Conservation (phyloP, 2,329 filamentous ascomycete genomes). For the Setomelanomma holmii region DNA sequence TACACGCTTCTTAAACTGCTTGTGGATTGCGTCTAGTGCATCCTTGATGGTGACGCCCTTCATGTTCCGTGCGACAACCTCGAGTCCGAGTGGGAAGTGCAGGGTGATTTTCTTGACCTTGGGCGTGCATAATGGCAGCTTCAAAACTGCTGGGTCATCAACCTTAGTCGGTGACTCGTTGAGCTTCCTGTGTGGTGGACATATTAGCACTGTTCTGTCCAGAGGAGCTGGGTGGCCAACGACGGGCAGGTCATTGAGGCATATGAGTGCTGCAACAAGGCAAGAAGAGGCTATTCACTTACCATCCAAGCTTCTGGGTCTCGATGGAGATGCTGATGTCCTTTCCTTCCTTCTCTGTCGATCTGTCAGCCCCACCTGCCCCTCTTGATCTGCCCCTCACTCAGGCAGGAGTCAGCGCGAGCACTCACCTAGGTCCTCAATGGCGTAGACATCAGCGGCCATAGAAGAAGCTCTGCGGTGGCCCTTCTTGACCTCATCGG, state of each 20-base stretch:
- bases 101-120: conserved; percentile 94
- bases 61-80: conserved; percentile 87
- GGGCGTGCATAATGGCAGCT: conserved; percentile 79
- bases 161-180: conserved; percentile 81
- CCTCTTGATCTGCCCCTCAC: conserved; percentile 28
- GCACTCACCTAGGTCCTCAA: conserved; percentile 81
- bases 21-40: conserved; percentile 92
- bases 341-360: conserved; percentile 73
- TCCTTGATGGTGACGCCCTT: conserved; percentile 98
- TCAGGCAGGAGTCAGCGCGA: conserved; percentile 13
- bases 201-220: conserved; percentile 21
- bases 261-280: not conserved
- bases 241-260: not conserved
- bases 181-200: conserved; percentile 73
- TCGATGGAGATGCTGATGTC: conserved; percentile 78
- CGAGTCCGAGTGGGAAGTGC: conserved; percentile 85
- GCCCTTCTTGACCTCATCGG: conserved; percentile 68
- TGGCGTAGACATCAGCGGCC: conserved; percentile 77
- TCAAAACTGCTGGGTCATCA: conserved; percentile 84
- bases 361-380: conserved; percentile 43
- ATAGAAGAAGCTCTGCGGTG: conserved; percentile 77
- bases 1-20: conserved; percentile 96
- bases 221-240: not conserved
- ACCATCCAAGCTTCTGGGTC: conserved; percentile 90
- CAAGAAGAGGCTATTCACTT: conserved; percentile 48